Evolutionary conservation across 164 flowering plant genomes (phyloP).

Genomic region (Macadamia integrifolia): DNA sequence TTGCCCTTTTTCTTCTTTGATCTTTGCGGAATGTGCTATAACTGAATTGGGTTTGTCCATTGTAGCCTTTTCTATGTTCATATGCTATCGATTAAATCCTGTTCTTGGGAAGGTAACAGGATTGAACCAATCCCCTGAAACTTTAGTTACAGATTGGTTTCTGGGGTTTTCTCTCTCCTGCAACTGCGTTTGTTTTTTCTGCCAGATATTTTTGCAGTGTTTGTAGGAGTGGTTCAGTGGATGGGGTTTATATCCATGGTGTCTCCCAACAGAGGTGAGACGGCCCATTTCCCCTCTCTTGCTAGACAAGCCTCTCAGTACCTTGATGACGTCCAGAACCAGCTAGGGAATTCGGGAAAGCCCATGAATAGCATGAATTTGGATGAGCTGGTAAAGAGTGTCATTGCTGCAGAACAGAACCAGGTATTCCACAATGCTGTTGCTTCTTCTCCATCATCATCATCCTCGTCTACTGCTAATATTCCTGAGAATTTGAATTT

Average conservation of each 20-base stretch:
- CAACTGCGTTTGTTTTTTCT: too few relatives aligned
- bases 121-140: not conserved
- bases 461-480: conserved; percentile 7
- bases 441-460: conserved; percentile 16
- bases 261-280: conserved; percentile 21
- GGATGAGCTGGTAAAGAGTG: conserved; percentile 28
- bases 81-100: not conserved
- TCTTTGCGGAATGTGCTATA: not conserved
- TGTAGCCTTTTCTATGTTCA: not conserved
- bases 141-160: not conserved
- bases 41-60: not conserved
- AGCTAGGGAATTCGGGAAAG: conserved; percentile 21
- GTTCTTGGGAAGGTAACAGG: not conserved
- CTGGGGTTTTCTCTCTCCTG: not conserved
- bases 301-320: conserved; percentile 20
- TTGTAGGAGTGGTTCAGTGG: conserved; percentile 1
- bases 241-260: conserved; percentile 24
- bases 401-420: conserved; percentile 12
- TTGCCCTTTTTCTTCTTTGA: not conserved
- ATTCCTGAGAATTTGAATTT: conserved; percentile 20
- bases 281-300: conserved; percentile 14
- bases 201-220: not conserved
- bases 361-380: conserved; percentile 25
- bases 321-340: conserved; percentile 28
- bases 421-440: conserved; percentile 10